phyloP scores from a whole-genome alignment of 768 basidiomycete species.

The Hysterangium stoloniferum region DNA sequence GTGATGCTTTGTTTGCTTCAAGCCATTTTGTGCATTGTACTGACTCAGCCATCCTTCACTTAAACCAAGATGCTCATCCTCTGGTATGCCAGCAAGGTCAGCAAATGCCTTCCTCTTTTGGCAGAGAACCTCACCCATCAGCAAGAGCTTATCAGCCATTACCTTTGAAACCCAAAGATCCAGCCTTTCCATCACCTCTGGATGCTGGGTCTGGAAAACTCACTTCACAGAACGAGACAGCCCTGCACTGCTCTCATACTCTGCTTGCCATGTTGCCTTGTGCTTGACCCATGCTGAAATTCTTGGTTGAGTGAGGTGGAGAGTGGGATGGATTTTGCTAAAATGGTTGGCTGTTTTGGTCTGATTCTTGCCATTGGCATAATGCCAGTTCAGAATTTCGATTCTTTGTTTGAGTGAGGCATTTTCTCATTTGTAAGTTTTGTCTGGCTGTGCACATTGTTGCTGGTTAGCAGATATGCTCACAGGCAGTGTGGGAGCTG shows the following conservation, averaged over 20 bases:
- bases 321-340: constrained; percentile 17
- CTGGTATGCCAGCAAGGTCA: constrained; percentile 20
- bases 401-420: constrained; percentile 28
- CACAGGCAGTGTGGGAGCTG: not conserved
- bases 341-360: constrained; percentile 26
- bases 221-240: constrained; percentile 14
- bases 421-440: constrained; percentile 20
- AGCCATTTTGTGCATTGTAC: too few relatives aligned
- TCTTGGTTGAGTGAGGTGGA: constrained; percentile 28
- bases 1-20: too few relatives aligned
- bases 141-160: constrained; percentile 20
- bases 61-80: too few relatives aligned
- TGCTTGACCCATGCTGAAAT: too few relatives aligned
- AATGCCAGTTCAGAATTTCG: constrained; percentile 31
- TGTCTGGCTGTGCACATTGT: not conserved
- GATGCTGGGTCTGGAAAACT: constrained; percentile 21
- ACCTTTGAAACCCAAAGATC: too few relatives aligned
- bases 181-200: too few relatives aligned
- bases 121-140: too few relatives aligned
- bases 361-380: constrained; percentile 28
- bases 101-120: too few relatives aligned
- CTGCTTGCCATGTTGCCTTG: too few relatives aligned
- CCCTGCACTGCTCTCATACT: too few relatives aligned
- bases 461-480: not conserved
- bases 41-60: too few relatives aligned